Conservation (phyloP, 1,284 basidiomycete species). For the Ceratobasidium sp. region DNA sequence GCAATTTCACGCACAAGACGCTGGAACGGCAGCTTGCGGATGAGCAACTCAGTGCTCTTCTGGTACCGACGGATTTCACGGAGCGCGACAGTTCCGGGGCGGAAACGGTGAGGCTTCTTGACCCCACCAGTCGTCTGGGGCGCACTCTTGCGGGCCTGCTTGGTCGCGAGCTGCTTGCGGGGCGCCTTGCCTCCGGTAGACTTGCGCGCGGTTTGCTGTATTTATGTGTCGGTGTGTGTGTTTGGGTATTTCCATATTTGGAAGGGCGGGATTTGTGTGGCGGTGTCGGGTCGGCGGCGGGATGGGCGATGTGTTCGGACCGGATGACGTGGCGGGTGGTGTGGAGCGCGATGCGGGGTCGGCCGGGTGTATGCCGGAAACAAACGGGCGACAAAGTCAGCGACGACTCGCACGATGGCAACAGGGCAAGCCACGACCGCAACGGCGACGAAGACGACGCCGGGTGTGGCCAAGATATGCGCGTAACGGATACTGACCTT, state of each 20-base stretch:
- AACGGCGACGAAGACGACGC: conserved; percentile 54
- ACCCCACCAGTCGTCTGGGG: conserved; percentile 78
- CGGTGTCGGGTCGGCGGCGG: conserved; percentile 21
- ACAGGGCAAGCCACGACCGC: conserved; percentile 44
- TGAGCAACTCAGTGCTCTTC: conserved; percentile 81
- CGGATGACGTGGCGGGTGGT: conserved; percentile 11
- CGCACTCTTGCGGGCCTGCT: conserved; percentile 86
- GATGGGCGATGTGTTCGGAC: not conserved
- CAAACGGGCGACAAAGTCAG: conserved; percentile 8
- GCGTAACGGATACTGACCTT: conserved; percentile 62
- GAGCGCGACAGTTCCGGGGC: conserved; percentile 79
- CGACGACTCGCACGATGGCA: conserved; percentile 40
- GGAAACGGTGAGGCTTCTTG: conserved; percentile 80
- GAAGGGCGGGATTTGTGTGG: conserved; percentile 44
- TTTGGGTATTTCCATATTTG: conserved; percentile 43
- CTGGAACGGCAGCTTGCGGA: conserved; percentile 81
- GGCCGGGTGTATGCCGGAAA: conserved; percentile 37
- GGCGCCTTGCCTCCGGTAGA: conserved; percentile 87
- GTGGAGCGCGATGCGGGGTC: conserved; percentile 16
- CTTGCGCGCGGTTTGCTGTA: conserved; percentile 83
- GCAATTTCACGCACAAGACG: conserved; percentile 76
- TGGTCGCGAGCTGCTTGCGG: conserved; percentile 91
- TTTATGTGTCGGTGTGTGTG: conserved; percentile 34
- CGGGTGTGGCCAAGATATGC: conserved; percentile 43
- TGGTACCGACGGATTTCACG: conserved; percentile 88